Percentiles rank a stretch among this genome's conserved stretches.
Evolutionary conservation across 768 basidiomycete species (phyloP).

Genomic region (Boletus subcaerulescens): DNA sequence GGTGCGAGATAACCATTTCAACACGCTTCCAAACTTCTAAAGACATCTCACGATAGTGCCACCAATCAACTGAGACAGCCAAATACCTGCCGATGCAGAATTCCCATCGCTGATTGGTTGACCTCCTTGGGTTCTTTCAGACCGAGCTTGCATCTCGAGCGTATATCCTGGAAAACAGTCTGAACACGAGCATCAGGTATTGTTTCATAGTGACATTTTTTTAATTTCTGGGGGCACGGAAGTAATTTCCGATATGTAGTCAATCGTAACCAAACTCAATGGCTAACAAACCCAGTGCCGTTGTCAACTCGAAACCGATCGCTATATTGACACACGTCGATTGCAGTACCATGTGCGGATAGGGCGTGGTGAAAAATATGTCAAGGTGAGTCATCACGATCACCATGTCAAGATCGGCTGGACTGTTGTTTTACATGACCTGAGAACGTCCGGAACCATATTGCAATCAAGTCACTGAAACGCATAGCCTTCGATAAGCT

Average conservation of each 20-base stretch:
- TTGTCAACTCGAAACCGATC: conserved; percentile 10
- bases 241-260: background rate
- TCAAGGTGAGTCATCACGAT: background rate
- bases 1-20: no score
- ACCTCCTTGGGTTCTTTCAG: no score
- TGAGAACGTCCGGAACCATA: background rate
- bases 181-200: no score
- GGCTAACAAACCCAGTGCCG: background rate
- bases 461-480: background rate
- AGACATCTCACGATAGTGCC: no score
- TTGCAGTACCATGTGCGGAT: background rate
- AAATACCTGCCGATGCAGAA: no score
- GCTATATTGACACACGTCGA: background rate
- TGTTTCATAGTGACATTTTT: background rate
- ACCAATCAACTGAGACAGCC: no score
- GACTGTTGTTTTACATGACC: no score
- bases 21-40: no score
- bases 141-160: no score
- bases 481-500: no score
- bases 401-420: conserved; percentile 3
- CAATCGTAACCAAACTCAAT: background rate
- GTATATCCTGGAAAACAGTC: no score
- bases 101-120: background rate
- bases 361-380: no score
- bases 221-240: background rate